Evolutionary conservation across 129 eudicot genomes (phyloP).

Genomic region (Ambrosia artemisiifolia): DNA sequence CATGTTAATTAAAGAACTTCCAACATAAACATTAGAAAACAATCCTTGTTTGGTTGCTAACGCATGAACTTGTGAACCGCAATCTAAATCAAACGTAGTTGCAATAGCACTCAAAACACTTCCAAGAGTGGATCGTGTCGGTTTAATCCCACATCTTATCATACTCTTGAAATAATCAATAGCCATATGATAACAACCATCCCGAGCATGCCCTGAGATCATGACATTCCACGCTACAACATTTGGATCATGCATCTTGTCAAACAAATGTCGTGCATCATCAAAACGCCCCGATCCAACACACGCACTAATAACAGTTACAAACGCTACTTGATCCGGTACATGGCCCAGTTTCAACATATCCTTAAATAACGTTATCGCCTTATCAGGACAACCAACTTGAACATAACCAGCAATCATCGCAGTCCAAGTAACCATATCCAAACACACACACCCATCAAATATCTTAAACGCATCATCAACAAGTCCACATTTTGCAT

Average conservation of each 20-base stretch:
- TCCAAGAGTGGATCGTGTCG: constrained; percentile 82
- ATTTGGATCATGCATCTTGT: constrained; percentile 55
- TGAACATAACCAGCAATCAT: constrained; percentile 74
- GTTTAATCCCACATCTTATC: constrained; percentile 50
- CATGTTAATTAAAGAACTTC: constrained; percentile 86
- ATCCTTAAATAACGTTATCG: constrained; percentile 49
- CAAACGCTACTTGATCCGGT: constrained; percentile 85
- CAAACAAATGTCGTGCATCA: constrained; percentile 58
- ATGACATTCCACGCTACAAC: constrained; percentile 85
- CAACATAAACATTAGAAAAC: constrained; percentile 78
- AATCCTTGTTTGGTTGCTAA: constrained; percentile 73
- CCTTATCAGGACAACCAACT: constrained; percentile 54
- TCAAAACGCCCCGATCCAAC: constrained; percentile 59
- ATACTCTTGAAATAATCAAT: constrained; percentile 47
- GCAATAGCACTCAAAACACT: constrained; percentile 91
- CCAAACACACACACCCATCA: constrained; percentile 43
- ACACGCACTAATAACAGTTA: constrained; percentile 63
- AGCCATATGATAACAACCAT: constrained; percentile 59
- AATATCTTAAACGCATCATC: constrained; percentile 54
- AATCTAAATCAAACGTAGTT: constrained; percentile 35
- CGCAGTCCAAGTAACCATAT: constrained; percentile 83
- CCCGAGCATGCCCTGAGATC: constrained; percentile 83
- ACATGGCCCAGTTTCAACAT: constrained; percentile 53
- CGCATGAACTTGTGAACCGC: constrained; percentile 82
- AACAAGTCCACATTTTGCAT: constrained; percentile 57